Base-by-base conservation (phyloP, 768 basidiomycete species). In the Epithele typhae region DNA sequence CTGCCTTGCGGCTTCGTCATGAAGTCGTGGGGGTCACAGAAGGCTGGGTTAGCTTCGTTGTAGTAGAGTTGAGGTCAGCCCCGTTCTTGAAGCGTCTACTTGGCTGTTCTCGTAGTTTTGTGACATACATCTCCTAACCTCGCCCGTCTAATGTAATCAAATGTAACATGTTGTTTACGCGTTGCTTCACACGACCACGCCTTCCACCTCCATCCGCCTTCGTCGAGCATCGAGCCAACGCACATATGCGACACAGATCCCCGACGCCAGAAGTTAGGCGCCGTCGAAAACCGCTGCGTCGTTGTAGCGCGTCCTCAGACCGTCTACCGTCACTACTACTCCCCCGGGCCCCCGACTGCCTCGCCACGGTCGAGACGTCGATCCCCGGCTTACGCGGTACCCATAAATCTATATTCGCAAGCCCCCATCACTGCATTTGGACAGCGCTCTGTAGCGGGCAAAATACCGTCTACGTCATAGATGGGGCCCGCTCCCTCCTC, bases 41-140 rank as follows among this genome's bases (percentile, higher is more conserved):
- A 67, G 64, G 59, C 54, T 59, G 58, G 60, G 67, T 63, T 66
- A 54, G 63, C 59, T 60, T 55, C 57, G 79, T 79, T 73, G 69
- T 75, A 72, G 63, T 71, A 77, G 81, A 84, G 81, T 84, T 79
- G 82, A 78, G 75, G 44, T 48, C 46, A 55, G 57, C 43, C 49
- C 40, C 33, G 51, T 46, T 52, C 50, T 41, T 62, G 61, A 58
- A 52, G 67, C 60, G 59, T 46, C 52, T 53, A 48, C 45, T 56
- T 65, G 60, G 60, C 68, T 64, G 62, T 64, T 57, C 70, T 78
- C 78, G 75, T 83, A 84, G 82, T 84, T 82, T 70, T 75, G 80
- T 64, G 76, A 76, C 79, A 74, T 37, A 83, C 79, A 83, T 69
- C 35, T 45, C 47, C 45, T 25, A 21, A 33, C 9, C 32, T 38